Percentiles rank a stretch among this genome's conserved stretches.
These are phyloP conservation scores for Hypomontagnella submonticulosa DNA, from an alignment of 495 filamentous ascomycete species.

Conservation along the genomic window DNA sequence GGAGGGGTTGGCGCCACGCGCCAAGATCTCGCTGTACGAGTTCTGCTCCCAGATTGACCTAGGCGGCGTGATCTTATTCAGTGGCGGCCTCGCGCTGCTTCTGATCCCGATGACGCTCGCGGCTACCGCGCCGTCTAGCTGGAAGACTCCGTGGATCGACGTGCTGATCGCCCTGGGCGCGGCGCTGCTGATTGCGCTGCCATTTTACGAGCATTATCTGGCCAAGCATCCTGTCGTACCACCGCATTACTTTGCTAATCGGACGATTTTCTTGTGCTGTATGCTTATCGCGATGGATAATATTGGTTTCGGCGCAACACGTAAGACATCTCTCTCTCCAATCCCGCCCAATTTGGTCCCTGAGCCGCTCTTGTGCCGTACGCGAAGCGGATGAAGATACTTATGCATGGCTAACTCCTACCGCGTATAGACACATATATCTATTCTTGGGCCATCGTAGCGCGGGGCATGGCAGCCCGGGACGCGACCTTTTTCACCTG, in stretches of 20 bases:
- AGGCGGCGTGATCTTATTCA: slow-evolving; percentile 55
- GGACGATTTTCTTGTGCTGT: slow-evolving; percentile 53
- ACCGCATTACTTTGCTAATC: slow-evolving; percentile 55
- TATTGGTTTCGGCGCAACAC: slow-evolving; percentile 54
- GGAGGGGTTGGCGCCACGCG: slow-evolving; percentile 45
- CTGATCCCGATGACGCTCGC: slow-evolving; percentile 54
- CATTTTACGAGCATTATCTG: slow-evolving; percentile 58
- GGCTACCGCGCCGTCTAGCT: slow-evolving; percentile 47
- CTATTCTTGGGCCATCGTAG: slow-evolving; percentile 59
- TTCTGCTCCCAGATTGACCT: slow-evolving; percentile 62
- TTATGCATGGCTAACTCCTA: slow-evolving; percentile 12
- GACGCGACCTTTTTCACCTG: slow-evolving; percentile 59
- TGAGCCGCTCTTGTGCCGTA: no score
- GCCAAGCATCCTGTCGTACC: slow-evolving; percentile 59
- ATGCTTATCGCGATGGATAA: slow-evolving; percentile 54
- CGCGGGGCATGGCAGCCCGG: slow-evolving; percentile 53
- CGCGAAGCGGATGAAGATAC: no score
- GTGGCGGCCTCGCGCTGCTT: slow-evolving; percentile 52
- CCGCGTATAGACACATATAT: slow-evolving; percentile 56
- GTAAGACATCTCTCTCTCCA: slow-evolving; percentile 22
- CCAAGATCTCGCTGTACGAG: slow-evolving; percentile 50
- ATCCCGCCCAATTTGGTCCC: no score
- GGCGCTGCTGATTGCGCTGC: slow-evolving; percentile 50
- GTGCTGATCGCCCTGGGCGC: slow-evolving; percentile 55
- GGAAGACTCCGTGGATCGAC: slow-evolving; percentile 58